Conservation (phyloP, 2,329 filamentous ascomycete genomes). For the Fusarium torulosum region DNA sequence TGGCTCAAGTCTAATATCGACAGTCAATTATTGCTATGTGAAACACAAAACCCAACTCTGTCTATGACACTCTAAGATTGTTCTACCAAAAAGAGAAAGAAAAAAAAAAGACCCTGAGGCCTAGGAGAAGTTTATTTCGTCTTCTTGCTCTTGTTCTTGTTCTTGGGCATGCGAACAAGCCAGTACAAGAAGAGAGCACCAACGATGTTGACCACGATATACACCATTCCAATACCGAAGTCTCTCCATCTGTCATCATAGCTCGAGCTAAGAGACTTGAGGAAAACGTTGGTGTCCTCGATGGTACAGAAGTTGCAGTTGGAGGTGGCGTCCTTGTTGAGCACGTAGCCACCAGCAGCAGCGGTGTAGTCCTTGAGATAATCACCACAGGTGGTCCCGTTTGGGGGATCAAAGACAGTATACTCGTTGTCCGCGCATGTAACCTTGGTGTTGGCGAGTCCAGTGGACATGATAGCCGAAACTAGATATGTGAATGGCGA, state of each 20-base stretch:
- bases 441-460: slow-evolving; percentile 46
- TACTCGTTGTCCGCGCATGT: slow-evolving; percentile 74
- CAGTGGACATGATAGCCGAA: slow-evolving; percentile 47
- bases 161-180: slow-evolving; percentile 58
- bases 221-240: slow-evolving; percentile 68
- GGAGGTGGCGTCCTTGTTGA: slow-evolving; percentile 64
- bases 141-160: slow-evolving; percentile 45
- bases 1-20: slow-evolving; percentile 1
- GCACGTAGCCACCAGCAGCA: slow-evolving; percentile 60
- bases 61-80: slow-evolving; percentile 17
- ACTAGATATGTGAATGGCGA: slow-evolving; percentile 64
- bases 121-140: not conserved
- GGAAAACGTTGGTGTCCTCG: slow-evolving; percentile 56
- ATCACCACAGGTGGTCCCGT: slow-evolving; percentile 63
- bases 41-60: slow-evolving; percentile 18
- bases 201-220: slow-evolving; percentile 65
- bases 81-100: slow-evolving; percentile 8
- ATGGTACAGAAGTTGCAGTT: slow-evolving; percentile 63
- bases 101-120: not conserved
- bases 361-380: slow-evolving; percentile 66
- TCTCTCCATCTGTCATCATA: slow-evolving; percentile 69
- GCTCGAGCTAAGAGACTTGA: slow-evolving; percentile 57
- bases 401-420: slow-evolving; percentile 71
- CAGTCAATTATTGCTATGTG: slow-evolving; percentile 3
- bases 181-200: slow-evolving; percentile 66